Conservation (phyloP, 176 grass and related monocot genomes). For the Juncus inflexus region DNA sequence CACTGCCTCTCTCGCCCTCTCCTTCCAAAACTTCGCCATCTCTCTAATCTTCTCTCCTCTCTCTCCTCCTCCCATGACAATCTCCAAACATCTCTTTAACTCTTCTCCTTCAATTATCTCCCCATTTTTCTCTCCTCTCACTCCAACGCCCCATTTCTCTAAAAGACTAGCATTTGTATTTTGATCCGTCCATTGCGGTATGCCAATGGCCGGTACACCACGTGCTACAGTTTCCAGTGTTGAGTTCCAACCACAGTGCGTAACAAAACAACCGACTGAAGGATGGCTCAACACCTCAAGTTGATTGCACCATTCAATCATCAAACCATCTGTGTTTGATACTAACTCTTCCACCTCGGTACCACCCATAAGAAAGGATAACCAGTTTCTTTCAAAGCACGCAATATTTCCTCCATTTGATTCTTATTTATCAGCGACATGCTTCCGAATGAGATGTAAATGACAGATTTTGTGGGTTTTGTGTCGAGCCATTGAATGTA, state of each 20-base stretch:
- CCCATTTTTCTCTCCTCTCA: slow-evolving; percentile 36
- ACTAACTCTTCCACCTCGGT: neutral
- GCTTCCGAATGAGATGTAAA: slow-evolving; percentile 87
- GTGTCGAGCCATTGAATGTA: slow-evolving; percentile 64
- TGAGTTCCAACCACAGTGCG: slow-evolving; percentile 74
- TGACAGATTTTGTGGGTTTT: slow-evolving; percentile 36
- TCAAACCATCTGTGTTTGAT: slow-evolving; percentile 24
- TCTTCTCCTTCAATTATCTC: slow-evolving; percentile 55
- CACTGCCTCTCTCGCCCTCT: slow-evolving; percentile 33
- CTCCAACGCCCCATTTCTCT: slow-evolving; percentile 47
- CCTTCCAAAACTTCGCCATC: slow-evolving; percentile 47
- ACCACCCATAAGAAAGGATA: slow-evolving; percentile 66
- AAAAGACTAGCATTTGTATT: slow-evolving; percentile 52
- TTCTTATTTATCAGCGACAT: slow-evolving; percentile 38
- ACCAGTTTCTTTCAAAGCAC: slow-evolving; percentile 37
- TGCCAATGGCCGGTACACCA: slow-evolving; percentile 45
- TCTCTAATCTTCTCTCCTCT: slow-evolving; percentile 32
- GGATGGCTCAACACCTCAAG: slow-evolving; percentile 53
- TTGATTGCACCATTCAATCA: slow-evolving; percentile 84
- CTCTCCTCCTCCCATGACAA: slow-evolving; percentile 23
- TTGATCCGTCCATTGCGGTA: slow-evolving; percentile 70
- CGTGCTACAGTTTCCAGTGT: slow-evolving; percentile 46
- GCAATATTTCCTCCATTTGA: slow-evolving; percentile 47
- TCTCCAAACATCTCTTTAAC: slow-evolving; percentile 46
- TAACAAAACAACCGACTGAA: slow-evolving; percentile 67